A percentile compares a stretch with the other conserved stretches of the same genome.
Evolutionary conservation across 2,329 filamentous ascomycete genomes (phyloP).

Genomic region (Ceratocystiopsis brevicomis): DNA sequence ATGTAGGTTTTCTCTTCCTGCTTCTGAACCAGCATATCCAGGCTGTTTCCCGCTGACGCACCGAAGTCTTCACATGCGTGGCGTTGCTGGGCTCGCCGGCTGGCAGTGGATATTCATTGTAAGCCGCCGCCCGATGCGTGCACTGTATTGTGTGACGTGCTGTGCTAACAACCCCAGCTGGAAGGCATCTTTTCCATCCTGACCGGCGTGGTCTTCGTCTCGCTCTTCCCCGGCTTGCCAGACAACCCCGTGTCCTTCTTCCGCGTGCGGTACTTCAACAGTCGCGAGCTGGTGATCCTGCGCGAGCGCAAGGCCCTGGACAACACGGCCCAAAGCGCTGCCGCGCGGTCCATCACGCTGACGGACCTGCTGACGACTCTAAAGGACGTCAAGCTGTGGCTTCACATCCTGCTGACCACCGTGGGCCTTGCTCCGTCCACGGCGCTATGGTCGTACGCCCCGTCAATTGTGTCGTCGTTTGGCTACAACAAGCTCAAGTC

Average conservation of each 20-base stretch:
- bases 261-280: conserved; percentile 18
- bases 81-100: conserved; percentile 26
- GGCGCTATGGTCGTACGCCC: conserved; percentile 23
- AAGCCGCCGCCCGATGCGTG: background rate
- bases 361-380: background rate
- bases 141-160: background rate
- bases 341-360: background rate
- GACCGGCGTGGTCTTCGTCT: conserved; percentile 22
- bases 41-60: background rate
- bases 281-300: conserved; percentile 23
- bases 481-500: conserved; percentile 28
- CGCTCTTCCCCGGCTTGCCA: conserved; percentile 26
- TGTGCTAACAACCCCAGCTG: conserved; percentile 12
- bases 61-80: conserved; percentile 25
- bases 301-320: conserved; percentile 22
- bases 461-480: conserved; percentile 32
- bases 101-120: conserved; percentile 36
- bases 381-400: conserved; percentile 19
- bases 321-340: conserved; percentile 17
- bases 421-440: conserved; percentile 20
- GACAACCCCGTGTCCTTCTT: conserved; percentile 23
- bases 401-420: conserved; percentile 29
- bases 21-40: background rate
- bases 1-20: conserved; percentile 12
- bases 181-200: conserved; percentile 34